These are phyloP conservation scores for Diplodia mutila DNA, from an alignment of 2,329 filamentous ascomycete genomes.

Conservation along the genomic window DNA sequence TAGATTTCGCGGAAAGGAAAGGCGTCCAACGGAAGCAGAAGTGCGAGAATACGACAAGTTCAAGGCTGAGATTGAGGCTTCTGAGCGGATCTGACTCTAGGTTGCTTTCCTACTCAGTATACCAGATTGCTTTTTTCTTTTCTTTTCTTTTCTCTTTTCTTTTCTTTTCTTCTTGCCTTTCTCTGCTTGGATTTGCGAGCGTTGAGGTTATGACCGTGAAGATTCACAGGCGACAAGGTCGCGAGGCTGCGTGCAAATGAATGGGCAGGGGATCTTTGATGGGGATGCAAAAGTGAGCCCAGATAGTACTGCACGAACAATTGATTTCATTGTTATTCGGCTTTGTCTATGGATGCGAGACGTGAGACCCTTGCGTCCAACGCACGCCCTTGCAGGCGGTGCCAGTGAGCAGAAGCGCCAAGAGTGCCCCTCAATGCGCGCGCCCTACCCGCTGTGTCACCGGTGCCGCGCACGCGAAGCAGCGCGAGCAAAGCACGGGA, in stretches of 20 bases:
- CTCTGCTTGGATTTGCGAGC: neutral
- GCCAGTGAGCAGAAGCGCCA: slow-evolving; percentile 17
- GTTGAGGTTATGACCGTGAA: neutral
- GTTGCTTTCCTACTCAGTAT: too few relatives aligned
- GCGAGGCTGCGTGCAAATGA: neutral
- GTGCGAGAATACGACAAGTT: slow-evolving; percentile 18
- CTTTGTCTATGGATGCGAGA: neutral
- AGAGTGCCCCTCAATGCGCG: slow-evolving; percentile 16
- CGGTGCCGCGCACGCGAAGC: neutral
- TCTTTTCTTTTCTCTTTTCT: too few relatives aligned
- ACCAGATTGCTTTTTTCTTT: neutral
- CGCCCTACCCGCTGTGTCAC: slow-evolving; percentile 6
- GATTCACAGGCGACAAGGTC: neutral
- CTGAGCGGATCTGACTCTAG: neutral
- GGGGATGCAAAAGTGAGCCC: neutral
- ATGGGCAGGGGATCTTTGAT: neutral
- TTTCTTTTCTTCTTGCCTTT: neutral
- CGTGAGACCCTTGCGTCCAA: neutral
- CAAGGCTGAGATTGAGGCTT: slow-evolving; percentile 2
- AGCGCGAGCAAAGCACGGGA: neutral
- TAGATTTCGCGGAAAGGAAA: slow-evolving; percentile 46
- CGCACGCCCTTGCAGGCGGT: slow-evolving; percentile 14
- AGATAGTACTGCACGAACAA: neutral
- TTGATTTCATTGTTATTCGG: neutral
- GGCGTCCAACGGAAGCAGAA: slow-evolving; percentile 50